phyloP scores from a whole-genome alignment of 1,139 yeast species.

The Hemisphaericaspora lyxosophila region DNA sequence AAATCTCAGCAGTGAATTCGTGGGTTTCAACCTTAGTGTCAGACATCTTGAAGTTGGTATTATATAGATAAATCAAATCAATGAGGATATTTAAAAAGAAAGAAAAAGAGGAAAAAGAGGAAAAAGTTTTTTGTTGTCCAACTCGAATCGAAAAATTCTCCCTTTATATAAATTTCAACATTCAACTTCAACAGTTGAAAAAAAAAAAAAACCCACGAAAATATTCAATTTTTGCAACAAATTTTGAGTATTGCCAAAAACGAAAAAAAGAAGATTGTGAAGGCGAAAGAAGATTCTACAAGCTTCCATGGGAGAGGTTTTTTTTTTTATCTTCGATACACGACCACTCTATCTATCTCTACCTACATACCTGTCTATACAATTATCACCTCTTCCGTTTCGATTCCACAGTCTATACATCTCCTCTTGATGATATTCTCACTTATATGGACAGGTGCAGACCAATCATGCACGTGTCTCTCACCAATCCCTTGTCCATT shows the following conservation, averaged over 20 bases:
- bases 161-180: slow-evolving; percentile 1
- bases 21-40: slow-evolving; percentile 70
- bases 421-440: slow-evolving; percentile 52
- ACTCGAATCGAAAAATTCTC: not conserved
- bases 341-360: too few species aligned
- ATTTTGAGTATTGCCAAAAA: too few species aligned
- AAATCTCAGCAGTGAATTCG: slow-evolving; percentile 99
- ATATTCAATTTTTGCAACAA: too few species aligned
- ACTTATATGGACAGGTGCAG: slow-evolving; percentile 46
- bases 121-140: not conserved
- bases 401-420: slow-evolving; percentile 83
- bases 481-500: slow-evolving; percentile 53
- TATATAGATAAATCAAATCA: too few species aligned
- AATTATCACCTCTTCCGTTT: slow-evolving; percentile 62
- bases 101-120: not conserved
- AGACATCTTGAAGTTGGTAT: slow-evolving; percentile 47
- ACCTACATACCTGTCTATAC: too few species aligned
- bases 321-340: too few species aligned
- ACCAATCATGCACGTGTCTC: slow-evolving; percentile 79
- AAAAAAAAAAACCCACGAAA: not conserved
- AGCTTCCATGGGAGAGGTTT: slow-evolving; percentile 31
- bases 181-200: slow-evolving; percentile 7
- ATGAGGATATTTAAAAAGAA: not conserved
- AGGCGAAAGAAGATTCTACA: slow-evolving; percentile 30
- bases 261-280: too few species aligned